Evolutionary conservation across 768 basidiomycete species (phyloP).

Genomic region (Boletus sp.): DNA sequence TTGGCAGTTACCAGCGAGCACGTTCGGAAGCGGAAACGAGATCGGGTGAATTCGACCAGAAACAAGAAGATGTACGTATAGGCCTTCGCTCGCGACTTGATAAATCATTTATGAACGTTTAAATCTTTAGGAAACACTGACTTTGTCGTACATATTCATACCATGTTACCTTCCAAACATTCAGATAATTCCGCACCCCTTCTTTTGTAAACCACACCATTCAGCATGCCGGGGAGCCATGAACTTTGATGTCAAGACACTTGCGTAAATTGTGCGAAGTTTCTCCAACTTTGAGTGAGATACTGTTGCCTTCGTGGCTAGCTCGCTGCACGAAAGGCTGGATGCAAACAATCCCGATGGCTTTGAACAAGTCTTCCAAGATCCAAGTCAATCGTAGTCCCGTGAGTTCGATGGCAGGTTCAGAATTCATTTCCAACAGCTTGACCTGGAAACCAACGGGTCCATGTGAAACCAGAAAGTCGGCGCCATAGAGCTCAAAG

Average conservation of each 20-base stretch:
- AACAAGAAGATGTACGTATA: constrained; percentile 14
- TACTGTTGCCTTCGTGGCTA: neutral
- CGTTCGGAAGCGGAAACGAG: constrained; percentile 15
- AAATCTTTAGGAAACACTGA: constrained; percentile 11
- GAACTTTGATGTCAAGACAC: constrained; percentile 57
- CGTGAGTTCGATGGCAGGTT: constrained; percentile 93
- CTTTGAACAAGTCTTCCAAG: constrained; percentile 73
- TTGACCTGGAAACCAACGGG: constrained; percentile 52
- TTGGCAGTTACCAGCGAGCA: neutral
- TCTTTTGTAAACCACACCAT: neutral
- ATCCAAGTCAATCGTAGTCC: constrained; percentile 80
- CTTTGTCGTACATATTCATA: neutral
- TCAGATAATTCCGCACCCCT: neutral
- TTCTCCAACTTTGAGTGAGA: constrained; percentile 52
- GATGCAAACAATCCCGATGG: constrained; percentile 65
- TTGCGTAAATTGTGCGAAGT: constrained; percentile 55
- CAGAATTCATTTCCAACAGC: constrained; percentile 89
- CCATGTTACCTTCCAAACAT: neutral
- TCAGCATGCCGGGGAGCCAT: constrained; percentile 27
- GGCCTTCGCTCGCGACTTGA: neutral
- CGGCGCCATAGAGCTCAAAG: constrained; percentile 94
- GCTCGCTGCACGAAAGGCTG: constrained; percentile 48
- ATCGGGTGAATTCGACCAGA: neutral
- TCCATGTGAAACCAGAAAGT: constrained; percentile 71
- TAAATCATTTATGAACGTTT: neutral